A percentile compares a stretch with the other conserved stretches of the same genome.
Evolutionary conservation across 1,284 basidiomycete genomes (phyloP).

Genomic region (Phlebopus sp.): DNA sequence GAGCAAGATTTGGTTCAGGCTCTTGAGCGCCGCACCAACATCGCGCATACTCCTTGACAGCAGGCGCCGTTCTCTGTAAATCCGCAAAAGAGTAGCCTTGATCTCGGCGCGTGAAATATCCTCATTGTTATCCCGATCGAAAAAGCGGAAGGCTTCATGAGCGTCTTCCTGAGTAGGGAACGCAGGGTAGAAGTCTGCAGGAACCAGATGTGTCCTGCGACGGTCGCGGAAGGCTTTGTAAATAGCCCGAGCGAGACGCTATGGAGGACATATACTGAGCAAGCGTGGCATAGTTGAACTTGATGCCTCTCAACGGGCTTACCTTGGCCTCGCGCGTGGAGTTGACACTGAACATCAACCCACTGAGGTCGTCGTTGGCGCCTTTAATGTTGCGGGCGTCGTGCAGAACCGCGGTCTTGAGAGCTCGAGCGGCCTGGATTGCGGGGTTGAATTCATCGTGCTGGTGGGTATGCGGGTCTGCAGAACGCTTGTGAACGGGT

Average conservation of each 20-base stretch:
- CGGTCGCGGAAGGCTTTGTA: conserved; percentile 61
- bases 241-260: conserved; percentile 69
- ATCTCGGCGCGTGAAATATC: conserved; percentile 78
- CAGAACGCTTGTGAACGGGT: conserved; percentile 12
- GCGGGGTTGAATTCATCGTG: conserved; percentile 38
- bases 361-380: conserved; percentile 40
- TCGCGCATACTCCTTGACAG: conserved; percentile 72
- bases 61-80: conserved; percentile 76
- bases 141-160: conserved; percentile 68
- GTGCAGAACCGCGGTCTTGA: conserved; percentile 67
- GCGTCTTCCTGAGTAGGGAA: conserved; percentile 59
- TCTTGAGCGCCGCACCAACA: conserved; percentile 60
- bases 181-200: conserved; percentile 69
- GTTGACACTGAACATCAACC: conserved; percentile 48
- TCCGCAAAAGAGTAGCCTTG: conserved; percentile 65
- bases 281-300: background rate
- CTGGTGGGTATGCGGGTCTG: conserved; percentile 15
- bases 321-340: conserved; percentile 67
- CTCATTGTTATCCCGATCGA: conserved; percentile 75
- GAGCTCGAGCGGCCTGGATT: conserved; percentile 56
- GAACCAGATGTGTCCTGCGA: conserved; percentile 57
- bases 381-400: conserved; percentile 71
- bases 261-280: conserved; percentile 1
- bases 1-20: conserved; percentile 60
- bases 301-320: conserved; percentile 4